phyloP scores from a whole-genome alignment of 768 basidiomycete species.

The Trametes cubensis region DNA sequence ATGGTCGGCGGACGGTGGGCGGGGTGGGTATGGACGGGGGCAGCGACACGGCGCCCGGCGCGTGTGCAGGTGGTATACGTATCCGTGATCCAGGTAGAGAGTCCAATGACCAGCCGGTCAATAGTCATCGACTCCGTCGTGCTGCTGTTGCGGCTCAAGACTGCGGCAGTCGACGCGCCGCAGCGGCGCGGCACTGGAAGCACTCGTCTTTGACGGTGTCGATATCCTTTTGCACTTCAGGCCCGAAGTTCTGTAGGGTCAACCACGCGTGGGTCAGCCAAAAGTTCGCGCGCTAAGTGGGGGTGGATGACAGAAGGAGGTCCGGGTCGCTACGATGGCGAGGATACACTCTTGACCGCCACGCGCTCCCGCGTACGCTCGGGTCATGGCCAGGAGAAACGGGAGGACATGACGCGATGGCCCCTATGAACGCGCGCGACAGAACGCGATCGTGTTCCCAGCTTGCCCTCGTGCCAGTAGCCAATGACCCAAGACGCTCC shows the following conservation, averaged over 20 bases:
- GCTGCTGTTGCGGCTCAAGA: not conserved
- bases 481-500: not conserved
- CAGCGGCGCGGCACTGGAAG: slow-evolving; percentile 67
- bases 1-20: not conserved
- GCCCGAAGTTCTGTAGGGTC: slow-evolving; percentile 59
- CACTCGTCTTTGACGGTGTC: slow-evolving; percentile 75
- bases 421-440: not conserved
- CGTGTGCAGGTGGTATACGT: not conserved
- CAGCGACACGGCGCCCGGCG: not conserved
- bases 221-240: slow-evolving; percentile 67
- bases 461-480: not conserved
- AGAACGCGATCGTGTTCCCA: not conserved
- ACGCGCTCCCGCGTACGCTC: too few relatives aligned
- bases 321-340: not conserved
- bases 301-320: not conserved
- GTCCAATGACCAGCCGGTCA: not conserved
- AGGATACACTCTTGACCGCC: not conserved
- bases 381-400: not conserved
- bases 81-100: slow-evolving; percentile 1
- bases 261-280: not conserved
- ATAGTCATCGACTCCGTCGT: not conserved
- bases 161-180: slow-evolving; percentile 35
- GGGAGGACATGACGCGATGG: not conserved
- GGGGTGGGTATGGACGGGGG: not conserved
- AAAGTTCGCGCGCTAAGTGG: not conserved